Base-by-base conservation (phyloP, 2,329 filamentous ascomycete genomes). In the Venturiaceae sp. region DNA sequence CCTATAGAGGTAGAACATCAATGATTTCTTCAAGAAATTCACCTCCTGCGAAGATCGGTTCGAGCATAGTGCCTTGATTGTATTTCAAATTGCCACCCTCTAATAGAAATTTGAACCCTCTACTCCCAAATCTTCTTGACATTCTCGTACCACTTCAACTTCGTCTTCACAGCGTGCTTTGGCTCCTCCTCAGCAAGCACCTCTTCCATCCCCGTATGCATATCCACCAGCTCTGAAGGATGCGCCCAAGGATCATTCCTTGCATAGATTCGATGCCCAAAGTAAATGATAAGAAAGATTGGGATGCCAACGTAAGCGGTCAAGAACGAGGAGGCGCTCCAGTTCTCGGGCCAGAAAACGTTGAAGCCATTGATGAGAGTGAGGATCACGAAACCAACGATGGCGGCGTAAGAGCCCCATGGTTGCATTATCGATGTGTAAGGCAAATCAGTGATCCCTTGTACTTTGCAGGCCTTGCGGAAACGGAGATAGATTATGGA, bases 281-380 rank as follows among this genome's bases (percentile, higher is more conserved):
- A 81, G 67, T 90, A 82, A 68, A 88, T 77, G 26, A 79, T 74
- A 16, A 91, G 71, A 70, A 89, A 92, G 26, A 91, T 71, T 1
- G 88, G 88, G 64, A 92, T 90, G 55, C 87, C 88, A 7, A 87
- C 75, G 69, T 91, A 91, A 0, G 77, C 87, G 87, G 70, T 87
- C 82, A 63, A 86, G 86, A 44, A 75, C 75, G 56, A 75, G 5
- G 78, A 75, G 0, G 78, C 75, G 59, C 75, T 72, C 63, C 74
- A 67, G 64, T 72, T 57, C 56, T 72, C 68, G 0, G 83, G 81
- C 3, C 81, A 74, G 69, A 91, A 90, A 59, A 85, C 83, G 23
- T 85, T 80, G 64, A 88, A 88, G 54, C 75, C 74, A 80, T 94
- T 95, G 67, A 88, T 92, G 57, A 95, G 68, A 1, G 86, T 82